A percentile compares a stretch with the other conserved stretches of the same genome.
Evolutionary conservation across 1,139 yeast species (phyloP).

Genomic region (Hemisphaericaspora lyxosophila): DNA sequence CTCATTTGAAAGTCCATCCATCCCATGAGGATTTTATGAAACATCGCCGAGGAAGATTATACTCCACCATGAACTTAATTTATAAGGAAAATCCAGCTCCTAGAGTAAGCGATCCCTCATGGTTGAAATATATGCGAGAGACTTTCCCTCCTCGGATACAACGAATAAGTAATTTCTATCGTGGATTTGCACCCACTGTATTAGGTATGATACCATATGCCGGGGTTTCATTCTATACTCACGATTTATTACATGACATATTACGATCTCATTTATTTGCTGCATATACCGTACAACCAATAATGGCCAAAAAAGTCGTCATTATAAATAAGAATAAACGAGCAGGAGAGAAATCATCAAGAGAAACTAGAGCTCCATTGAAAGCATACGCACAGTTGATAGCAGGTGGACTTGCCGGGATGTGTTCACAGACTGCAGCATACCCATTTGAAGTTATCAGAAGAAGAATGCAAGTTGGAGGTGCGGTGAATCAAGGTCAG

Average conservation of each 20-base stretch:
- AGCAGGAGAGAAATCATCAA: conserved; percentile 27
- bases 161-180: conserved; percentile 69
- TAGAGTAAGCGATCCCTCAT: conserved; percentile 33
- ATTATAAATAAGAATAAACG: conserved; percentile 8
- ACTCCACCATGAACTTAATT: conserved; percentile 53
- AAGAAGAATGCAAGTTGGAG: conserved; percentile 95
- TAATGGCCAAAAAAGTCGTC: not conserved
- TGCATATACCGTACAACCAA: conserved; percentile 52
- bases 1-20: conserved; percentile 24
- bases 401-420: conserved; percentile 95
- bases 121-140: conserved; percentile 37
- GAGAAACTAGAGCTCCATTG: conserved; percentile 64
- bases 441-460: conserved; percentile 96
- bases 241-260: conserved; percentile 85
- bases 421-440: conserved; percentile 93
- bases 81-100: conserved; percentile 62
- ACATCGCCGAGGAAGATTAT: conserved; percentile 52
- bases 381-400: conserved; percentile 87
- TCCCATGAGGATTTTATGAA: conserved; percentile 23
- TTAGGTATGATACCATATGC: conserved; percentile 98
- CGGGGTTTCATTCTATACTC: conserved; percentile 94
- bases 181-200: conserved; percentile 94
- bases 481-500: conserved; percentile 65
- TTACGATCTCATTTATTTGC: conserved; percentile 60
- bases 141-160: conserved; percentile 36